Evolutionary conservation across 2,329 filamentous ascomycete genomes (phyloP), one percentile per base, ranked within the genome.

Genomic region (Cercospora sp.): DNA sequence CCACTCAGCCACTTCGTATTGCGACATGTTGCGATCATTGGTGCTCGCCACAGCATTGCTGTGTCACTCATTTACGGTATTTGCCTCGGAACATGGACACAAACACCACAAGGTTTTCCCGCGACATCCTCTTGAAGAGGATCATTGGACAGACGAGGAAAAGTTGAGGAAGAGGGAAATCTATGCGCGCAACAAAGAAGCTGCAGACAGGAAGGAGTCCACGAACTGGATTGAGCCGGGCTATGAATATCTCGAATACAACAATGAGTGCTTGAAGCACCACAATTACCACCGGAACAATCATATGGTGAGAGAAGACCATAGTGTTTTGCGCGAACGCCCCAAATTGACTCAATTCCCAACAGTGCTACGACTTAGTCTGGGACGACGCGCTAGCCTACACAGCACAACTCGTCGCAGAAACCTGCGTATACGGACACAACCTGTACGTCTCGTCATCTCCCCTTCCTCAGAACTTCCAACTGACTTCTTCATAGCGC

Each of bases 231-330:
- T 55, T n/a, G 45, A 62, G 20, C 36, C 51, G 26, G 63, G 60
- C 7, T 68, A 63, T 30, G 31, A 58, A 12, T 51, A 45, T 18
- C 6, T 57, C n/a, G 31, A 18, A 12, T 79, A 80, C 69, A 72
- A 78, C 64, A 77, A 78, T 66, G 78, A 80, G 16, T 84, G 85
- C 59, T 74, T 94, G 58, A 84, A 89, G 74, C 88, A 92, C 78
- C 94, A 98, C 89, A 97, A 97, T 82, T 76, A 90, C 64, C 92
- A 95, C 82, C 93, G 95, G 71, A 79, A 84, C 76, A 95, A 94
- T 83, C 93, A 97, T 3, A 18, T 12, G 9, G 55, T 61, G 8
- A 53, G 10, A 8, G 1, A 3, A n/a, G 2, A 0, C 1, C 20
- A 28, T 53, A 3, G 8, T 26, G 18, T 13, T 12, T 10, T 3